Base-by-base conservation (phyloP, 2,329 filamentous ascomycete species). In the Fusarium sp. region DNA sequence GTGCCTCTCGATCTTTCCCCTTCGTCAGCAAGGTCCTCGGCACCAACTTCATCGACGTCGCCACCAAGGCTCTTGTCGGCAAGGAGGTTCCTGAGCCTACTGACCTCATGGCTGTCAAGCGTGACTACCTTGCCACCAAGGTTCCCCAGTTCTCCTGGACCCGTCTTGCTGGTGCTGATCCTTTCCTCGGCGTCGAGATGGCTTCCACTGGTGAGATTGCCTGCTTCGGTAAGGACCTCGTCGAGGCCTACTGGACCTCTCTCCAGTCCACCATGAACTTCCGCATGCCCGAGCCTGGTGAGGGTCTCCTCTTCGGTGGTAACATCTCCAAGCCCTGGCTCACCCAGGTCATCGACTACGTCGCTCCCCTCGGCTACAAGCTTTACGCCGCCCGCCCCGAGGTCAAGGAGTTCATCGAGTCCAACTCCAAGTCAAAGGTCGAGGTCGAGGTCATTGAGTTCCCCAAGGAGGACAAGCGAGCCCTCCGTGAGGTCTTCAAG, bases 111-210 rank as follows among this genome's bases (percentile, higher is more conserved):
- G 87, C 90, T 24, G 86, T 92, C 78, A 93, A 97, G 88, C 93
- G 95, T 73, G 91, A 98, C 84, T 98, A 98, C 84, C 86, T 98
- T 60, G 96, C 96, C 35, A 97, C 95, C 83, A 99, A 99, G 89
- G 96, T 99, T 59, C 95, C 96, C 27, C 96, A 99, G 84, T 99
- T 99, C 90, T 96, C 94, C 14, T 99, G 96, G 96, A 98, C 96
- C 71, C 94, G 96, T 88, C 92, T 99, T 67, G 96, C 96, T 56
- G 96, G 96, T 78, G 96, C 96, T 60, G 96, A 99, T 80, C 96
- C 96, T 64, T 98, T 97, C 91, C 90, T 99, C 70, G 96, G 96
- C 68, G 96, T 99, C 66, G 96, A 99, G 85, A 99, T 99, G 96
- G 88, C 94, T 51, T 95, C 92, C 74, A 99, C 96, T 20, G 96